A percentile compares a stretch with the other conserved stretches of the same genome.
phyloP scores from a whole-genome alignment of 108 stramenopile species.

The Discostella stelligeroides region DNA sequence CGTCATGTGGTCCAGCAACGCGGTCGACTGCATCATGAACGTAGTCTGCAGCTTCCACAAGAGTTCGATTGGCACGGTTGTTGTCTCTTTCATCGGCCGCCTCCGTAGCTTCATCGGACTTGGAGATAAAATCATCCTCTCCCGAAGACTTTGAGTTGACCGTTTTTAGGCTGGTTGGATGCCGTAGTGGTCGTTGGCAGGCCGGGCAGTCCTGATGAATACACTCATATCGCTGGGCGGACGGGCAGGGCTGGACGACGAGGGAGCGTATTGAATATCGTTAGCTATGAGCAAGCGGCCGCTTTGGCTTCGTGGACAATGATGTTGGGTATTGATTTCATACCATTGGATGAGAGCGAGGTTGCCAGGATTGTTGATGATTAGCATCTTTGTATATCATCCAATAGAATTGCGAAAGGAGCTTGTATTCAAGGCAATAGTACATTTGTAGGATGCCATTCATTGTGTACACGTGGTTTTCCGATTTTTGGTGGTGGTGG shows the following conservation, averaged over 20 bases:
- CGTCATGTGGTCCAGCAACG: conserved; percentile 5
- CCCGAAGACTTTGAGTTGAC: conserved; percentile 66
- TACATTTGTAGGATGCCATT: too few relatives aligned
- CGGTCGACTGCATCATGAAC: not conserved
- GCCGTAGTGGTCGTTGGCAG: conserved; percentile 83
- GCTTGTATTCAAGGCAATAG: too few relatives aligned
- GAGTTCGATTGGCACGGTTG: not conserved
- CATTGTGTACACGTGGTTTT: too few relatives aligned
- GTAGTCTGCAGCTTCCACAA: not conserved
- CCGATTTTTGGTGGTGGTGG: too few relatives aligned
- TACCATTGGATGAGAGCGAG: conserved; percentile 54
- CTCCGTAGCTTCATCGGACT: too few relatives aligned
- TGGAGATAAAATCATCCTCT: not conserved
- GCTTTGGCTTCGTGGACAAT: conserved; percentile 74
- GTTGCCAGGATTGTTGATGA: conserved; percentile 34
- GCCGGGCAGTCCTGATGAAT: conserved; percentile 89
- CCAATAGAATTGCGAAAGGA: too few relatives aligned
- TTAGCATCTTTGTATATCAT: too few relatives aligned
- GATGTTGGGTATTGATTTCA: conserved; percentile 69
- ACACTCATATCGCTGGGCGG: conserved; percentile 94
- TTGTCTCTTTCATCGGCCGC: not conserved
- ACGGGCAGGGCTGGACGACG: conserved; percentile 85
- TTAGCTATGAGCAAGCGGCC: conserved; percentile 69
- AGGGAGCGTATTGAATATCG: conserved; percentile 78
- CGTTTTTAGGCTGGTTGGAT: conserved; percentile 87